Base-by-base conservation (phyloP, 2,329 filamentous ascomycete genomes). In the Penicillium decumbens region DNA sequence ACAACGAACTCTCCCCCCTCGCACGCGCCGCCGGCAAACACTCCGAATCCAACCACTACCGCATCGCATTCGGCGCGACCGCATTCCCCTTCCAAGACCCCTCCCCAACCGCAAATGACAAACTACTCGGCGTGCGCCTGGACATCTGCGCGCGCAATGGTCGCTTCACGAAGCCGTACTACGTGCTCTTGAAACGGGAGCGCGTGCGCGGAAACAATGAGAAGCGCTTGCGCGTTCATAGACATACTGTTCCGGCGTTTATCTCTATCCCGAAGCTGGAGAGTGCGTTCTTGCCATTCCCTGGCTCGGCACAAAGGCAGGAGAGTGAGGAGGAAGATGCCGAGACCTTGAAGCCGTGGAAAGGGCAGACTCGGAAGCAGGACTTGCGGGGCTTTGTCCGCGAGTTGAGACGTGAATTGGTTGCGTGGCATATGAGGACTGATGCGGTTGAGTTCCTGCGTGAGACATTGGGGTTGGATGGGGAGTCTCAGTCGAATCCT, bases 51-150 rank as follows among this genome's bases (percentile, higher is more conserved):
- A 75, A 75, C 47, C 64, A 72, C 55, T 65, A 75, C 59, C 72
- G 72, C 29, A 64, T 76, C 41, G 70, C 70, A 3, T 74, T 74
- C 58, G 72, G 72, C 5, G 64, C 70, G 9, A 76, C 73, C 1
- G 62, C 71, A 2, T 76, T 76, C 49, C 72, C 73, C 4, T 76
- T 75, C 57, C 68, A 64, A 43, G 73, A 76, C 44, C 74, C 74
- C 2, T 68, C 68, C 0, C 69, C 73, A 2, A 61, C 58, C 6
- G 47, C 56, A 3, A 56, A 58, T 4, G 38, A 30, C 15, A 65
- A 65, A 32, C 58, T 75, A 1, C 57, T 75, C 3, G 73, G 73
- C 1, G 54, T 75, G 9, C 64, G 73, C 10, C 67, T 76, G 20
- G 73, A 76, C 35, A 55, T 75, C 18, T 72, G 68, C 54, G 50